A percentile compares a stretch with the other conserved stretches of the same genome.
Conservation (phyloP, 108 stramenopile genomes). For the Cyclotella choctawhatcheeana region DNA sequence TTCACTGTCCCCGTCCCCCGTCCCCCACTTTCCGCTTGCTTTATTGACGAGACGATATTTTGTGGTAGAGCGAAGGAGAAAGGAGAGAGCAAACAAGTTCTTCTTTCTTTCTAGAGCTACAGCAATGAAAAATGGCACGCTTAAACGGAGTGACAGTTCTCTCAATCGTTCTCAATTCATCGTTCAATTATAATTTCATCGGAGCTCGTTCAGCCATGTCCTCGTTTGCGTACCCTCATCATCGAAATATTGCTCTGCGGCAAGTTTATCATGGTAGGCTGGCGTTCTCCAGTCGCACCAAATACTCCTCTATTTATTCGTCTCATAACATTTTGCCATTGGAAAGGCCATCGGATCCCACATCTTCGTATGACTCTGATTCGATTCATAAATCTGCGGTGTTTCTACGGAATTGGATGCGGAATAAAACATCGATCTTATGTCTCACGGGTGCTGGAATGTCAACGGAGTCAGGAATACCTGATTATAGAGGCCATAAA, state of each 20-base stretch:
- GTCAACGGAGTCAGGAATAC: slow-evolving; percentile 95
- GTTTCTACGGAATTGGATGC: slow-evolving; percentile 54
- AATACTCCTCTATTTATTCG: slow-evolving; percentile 28
- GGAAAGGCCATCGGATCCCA: slow-evolving; percentile 46
- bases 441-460: slow-evolving; percentile 95
- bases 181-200: neutral
- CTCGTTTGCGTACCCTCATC: neutral
- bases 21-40: too few species aligned
- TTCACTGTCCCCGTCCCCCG: too few species aligned
- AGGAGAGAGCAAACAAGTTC: too few species aligned
- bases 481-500: slow-evolving; percentile 95
- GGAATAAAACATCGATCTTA: slow-evolving; percentile 57
- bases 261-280: too few species aligned
- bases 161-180: neutral
- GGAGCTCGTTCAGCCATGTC: neutral
- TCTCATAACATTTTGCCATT: slow-evolving; percentile 38
- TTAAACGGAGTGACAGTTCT: neutral
- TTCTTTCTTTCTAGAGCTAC: too few species aligned
- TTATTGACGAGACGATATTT: too few species aligned
- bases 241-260: neutral
- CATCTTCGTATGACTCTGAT: slow-evolving; percentile 4
- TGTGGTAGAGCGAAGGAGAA: too few species aligned
- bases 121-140: neutral
- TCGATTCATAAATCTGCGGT: slow-evolving; percentile 14
- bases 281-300: neutral